Base-by-base conservation (phyloP, 2,329 filamentous ascomycete species). In the Fusarium sp. region DNA sequence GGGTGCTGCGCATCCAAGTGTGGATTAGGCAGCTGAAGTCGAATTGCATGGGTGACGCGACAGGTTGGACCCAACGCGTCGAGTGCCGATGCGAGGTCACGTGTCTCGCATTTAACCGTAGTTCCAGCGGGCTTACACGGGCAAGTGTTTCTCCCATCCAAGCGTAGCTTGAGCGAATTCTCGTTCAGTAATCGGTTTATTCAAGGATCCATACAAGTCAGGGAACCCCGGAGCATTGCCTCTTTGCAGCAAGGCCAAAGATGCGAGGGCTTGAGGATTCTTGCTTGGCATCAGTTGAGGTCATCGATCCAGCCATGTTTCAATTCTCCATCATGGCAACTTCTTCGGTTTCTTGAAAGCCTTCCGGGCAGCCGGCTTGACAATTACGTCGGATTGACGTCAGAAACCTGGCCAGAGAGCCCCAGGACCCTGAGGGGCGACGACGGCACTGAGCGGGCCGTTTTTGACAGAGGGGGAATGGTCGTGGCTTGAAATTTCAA, bases 341-440 rank as follows among this genome's bases (percentile, higher is more conserved):
- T 37, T 10, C 20, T 38, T 30, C 25, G 25, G 7, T 33, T 57
- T 17, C 27, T 52, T 25, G 58, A 47, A 20, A 17, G 17, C 56
- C 15, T 30, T n/a, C 63, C 45, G 54, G 22, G 52, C 30, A 27
- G 22, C 35, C 20, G 50, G 4, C 20, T 35, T 7, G 17, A 54
- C 25, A 10, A 63, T 73, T 64, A 75, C 72, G 72, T 73, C 63
- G 60, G 52, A 37, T 72, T 47, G 27, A 75, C 72, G 72, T 75
- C 71, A 72, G 65, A 64, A 32, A 64, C 37, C 32, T 20, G 22
- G 45, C 22, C 37, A 47, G 58, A 66, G 45, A 25, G n/a, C 63
- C 62, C 22, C 27, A 71, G 40, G 71, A 72, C 64, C 65, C 65
- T 60, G 58, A 64, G 60, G 2, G 27, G 20, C 38, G 27, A 27